phyloP scores from a whole-genome alignment of 768 basidiomycete genomes.

The Exsudoporus frostii region DNA sequence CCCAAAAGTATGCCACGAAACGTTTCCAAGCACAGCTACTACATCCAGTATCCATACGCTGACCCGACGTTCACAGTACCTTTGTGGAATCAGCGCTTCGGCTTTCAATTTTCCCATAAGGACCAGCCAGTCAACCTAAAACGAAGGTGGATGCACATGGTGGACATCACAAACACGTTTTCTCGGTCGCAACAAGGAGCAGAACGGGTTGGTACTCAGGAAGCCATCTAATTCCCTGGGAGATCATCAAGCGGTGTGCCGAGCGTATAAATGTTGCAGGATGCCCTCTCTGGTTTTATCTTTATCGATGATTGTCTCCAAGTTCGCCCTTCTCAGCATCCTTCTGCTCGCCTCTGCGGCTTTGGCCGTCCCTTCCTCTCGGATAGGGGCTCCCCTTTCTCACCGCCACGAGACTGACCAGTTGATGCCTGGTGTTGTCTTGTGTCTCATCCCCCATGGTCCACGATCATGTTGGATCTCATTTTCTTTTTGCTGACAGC shows the following conservation, averaged over 20 bases:
- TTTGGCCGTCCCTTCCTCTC: constrained; percentile 18
- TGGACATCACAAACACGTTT: not conserved
- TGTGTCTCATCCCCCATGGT: constrained; percentile 4
- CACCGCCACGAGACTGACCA: constrained; percentile 15
- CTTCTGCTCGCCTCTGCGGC: constrained; percentile 18
- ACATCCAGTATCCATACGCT: too few relatives aligned
- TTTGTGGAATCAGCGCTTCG: too few relatives aligned
- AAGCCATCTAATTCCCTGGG: not conserved
- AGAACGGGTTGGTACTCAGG: not conserved
- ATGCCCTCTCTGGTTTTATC: not conserved
- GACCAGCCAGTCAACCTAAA: not conserved
- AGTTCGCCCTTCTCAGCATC: constrained; percentile 9
- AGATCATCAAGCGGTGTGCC: not conserved
- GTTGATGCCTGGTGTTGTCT: constrained; percentile 23
- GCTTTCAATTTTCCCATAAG: not conserved
- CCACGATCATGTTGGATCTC: not conserved
- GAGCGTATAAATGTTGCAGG: constrained; percentile 12
- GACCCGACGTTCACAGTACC: too few relatives aligned
- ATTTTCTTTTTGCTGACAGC: constrained; percentile 5
- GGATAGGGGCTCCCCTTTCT: constrained; percentile 7
- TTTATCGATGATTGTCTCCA: constrained; percentile 12
- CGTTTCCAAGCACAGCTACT: too few relatives aligned
- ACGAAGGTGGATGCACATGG: not conserved
- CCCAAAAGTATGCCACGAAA: too few relatives aligned
- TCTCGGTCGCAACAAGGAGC: not conserved